Evolutionary conservation across 768 basidiomycete species (phyloP), one percentile per base, ranked within the genome.

Genomic region (Termitomyces sp.): DNA sequence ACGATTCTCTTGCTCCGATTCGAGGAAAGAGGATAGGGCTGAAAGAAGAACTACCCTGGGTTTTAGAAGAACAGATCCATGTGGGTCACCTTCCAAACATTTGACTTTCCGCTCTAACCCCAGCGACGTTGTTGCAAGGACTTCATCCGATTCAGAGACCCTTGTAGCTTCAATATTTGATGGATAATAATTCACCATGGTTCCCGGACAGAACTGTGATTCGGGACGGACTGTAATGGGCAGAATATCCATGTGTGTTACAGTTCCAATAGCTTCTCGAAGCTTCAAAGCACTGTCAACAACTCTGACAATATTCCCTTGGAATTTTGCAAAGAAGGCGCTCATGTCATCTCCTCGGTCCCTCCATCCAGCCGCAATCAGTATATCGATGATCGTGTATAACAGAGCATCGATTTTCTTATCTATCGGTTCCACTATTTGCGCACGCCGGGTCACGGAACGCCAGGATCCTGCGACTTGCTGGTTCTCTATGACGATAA

Each of bases 391-490:
- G 24, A 62, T 38, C 15, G 55, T 47, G 30, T 41, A 34, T 0
- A 44, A 17, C 10, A 62, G 21, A 10, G 38, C 40, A 3, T 53
- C 28, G 3, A 56, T 30, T 22, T 61, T 42, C 64, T 64, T 43
- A 74, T 65, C 69, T 71, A 70, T 41, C 67, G 68, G 54, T 71
- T 71, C 46, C 22, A 35, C 30, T 28, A 40, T 35, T 28, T 54
- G 45, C 64, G 19, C 77, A 72, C 51, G 67, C 48, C 77, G 71
- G 26, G 82, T 83, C 58, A 84, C 57, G 24, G 81, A 75, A 54
- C 82, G 74, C 82, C 82, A 84, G 26, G 77, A 71, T 47, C 80
- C 82, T 15, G 81, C 75, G 28, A 79, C 73, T 1, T 76, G 71
- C 64, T 81, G 81, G 26, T 73, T 70, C 62, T 83, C 81, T 46